Percentiles rank a stretch among this genome's conserved stretches.
Conservation (phyloP, 1,284 basidiomycete genomes). For the Melampsora larici-populina region DNA sequence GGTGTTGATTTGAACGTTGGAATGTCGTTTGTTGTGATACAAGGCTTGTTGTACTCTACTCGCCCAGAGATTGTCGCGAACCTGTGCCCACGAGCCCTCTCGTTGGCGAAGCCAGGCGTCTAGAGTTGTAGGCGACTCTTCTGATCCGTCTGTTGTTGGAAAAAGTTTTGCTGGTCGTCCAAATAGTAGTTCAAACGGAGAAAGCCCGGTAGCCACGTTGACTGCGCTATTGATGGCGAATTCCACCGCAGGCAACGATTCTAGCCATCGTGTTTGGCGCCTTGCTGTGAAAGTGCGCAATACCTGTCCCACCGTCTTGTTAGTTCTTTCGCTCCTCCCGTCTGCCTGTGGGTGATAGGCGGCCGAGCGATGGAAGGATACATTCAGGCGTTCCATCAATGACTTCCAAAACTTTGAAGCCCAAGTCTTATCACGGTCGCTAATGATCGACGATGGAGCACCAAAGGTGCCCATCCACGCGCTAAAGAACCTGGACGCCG, state of each 20-base stretch:
- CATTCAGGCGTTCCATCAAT: constrained; percentile 46
- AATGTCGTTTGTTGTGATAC: too few species aligned
- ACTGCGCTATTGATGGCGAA: too few species aligned
- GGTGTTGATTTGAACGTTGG: too few species aligned
- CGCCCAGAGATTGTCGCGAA: neutral
- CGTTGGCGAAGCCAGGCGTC: neutral
- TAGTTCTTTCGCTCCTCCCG: constrained; percentile 51
- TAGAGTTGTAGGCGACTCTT: neutral
- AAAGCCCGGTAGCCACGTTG: constrained; percentile 43
- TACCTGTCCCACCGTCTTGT: constrained; percentile 53
- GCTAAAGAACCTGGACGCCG: neutral
- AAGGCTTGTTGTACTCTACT: constrained; percentile 6
- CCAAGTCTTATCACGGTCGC: constrained; percentile 49
- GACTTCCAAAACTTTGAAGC: constrained; percentile 48
- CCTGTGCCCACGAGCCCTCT: neutral
- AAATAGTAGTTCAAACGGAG: constrained; percentile 45
- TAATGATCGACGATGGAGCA: constrained; percentile 47
- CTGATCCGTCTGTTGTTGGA: neutral
- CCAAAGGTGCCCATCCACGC: constrained; percentile 36
- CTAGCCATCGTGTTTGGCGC: constrained; percentile 41
- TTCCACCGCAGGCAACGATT: constrained; percentile 22
- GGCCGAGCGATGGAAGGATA: constrained; percentile 44
- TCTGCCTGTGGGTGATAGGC: constrained; percentile 51
- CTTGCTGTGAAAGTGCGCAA: constrained; percentile 43
- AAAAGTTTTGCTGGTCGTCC: constrained; percentile 2